Evolutionary conservation across 2,329 filamentous ascomycete genomes (phyloP).

Genomic region (Microdochium nivale): DNA sequence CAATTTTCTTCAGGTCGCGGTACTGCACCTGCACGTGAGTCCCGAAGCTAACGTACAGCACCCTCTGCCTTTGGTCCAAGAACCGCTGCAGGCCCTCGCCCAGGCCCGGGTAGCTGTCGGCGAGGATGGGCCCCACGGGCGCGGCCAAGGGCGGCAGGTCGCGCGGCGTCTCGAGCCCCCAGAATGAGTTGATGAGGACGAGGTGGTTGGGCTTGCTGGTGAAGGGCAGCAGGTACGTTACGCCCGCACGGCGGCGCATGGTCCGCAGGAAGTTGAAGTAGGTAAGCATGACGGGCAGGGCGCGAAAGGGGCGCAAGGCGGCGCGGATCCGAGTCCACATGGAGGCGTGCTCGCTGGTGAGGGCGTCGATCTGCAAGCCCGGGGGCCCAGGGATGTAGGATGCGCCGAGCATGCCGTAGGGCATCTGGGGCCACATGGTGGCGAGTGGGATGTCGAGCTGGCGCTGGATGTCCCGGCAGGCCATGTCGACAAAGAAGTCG

Average conservation of each 20-base stretch:
- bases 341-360: conserved; percentile 29
- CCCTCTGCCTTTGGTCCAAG: conserved; percentile 17
- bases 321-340: conserved; percentile 26
- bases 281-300: conserved; percentile 18
- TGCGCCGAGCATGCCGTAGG: conserved; percentile 23
- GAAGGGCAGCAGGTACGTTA: conserved; percentile 18
- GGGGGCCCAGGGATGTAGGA: conserved; percentile 31
- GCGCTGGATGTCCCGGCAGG: conserved; percentile 27
- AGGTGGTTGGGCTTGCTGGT: conserved; percentile 29
- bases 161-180: conserved; percentile 29
- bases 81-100: conserved; percentile 18
- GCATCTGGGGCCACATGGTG: conserved; percentile 31
- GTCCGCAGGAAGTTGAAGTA: conserved; percentile 18
- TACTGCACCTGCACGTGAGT: conserved; percentile 27
- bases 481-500: conserved; percentile 33
- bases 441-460: conserved; percentile 28
- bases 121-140: conserved; percentile 29
- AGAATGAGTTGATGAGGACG: conserved; percentile 33
- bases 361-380: conserved; percentile 28
- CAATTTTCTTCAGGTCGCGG: conserved; percentile 20
- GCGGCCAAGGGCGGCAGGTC: conserved; percentile 30
- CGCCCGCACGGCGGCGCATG: conserved; percentile 24
- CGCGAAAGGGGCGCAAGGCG: conserved; percentile 21
- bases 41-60: conserved; percentile 31
- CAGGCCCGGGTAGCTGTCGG: conserved; percentile 22